These are phyloP conservation scores for Verticillium klebahnii DNA, from an alignment of 2,329 filamentous ascomycete genomes.

Conservation along the genomic window DNA sequence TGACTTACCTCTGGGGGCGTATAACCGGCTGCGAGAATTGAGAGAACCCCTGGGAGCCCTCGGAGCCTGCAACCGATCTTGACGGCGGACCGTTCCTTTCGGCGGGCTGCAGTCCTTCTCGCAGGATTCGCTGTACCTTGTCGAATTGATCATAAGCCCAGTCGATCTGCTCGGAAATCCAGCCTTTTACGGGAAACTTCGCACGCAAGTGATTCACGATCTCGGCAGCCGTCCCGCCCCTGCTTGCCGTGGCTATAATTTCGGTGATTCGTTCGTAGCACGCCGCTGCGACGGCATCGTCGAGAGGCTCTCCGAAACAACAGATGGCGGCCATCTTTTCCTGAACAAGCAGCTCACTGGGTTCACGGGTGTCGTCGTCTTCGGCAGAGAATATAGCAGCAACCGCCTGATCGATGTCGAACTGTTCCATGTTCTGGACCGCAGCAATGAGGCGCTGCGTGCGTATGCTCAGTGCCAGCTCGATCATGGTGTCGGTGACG, in stretches of 20 bases:
- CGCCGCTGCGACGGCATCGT: neutral
- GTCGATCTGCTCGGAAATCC: conserved; percentile 6
- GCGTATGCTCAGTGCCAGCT: conserved; percentile 29
- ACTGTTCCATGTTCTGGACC: conserved; percentile 12
- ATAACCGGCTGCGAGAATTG: neutral
- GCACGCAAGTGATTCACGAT: conserved; percentile 2
- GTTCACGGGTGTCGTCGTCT: conserved; percentile 1
- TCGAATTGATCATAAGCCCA: neutral
- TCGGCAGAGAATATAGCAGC: neutral
- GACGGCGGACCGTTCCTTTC: neutral
- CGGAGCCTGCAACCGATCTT: neutral
- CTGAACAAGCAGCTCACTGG: conserved; percentile 23
- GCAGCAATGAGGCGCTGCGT: conserved; percentile 27
- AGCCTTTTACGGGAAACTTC: conserved; percentile 3
- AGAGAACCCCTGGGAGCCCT: neutral
- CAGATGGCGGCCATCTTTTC: neutral
- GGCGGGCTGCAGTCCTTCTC: neutral
- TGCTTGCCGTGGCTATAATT: conserved; percentile 1
- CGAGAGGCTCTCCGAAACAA: neutral
- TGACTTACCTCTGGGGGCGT: neutral
- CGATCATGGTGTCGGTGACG: conserved; percentile 12
- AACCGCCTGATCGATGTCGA: conserved; percentile 5
- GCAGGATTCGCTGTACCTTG: neutral
- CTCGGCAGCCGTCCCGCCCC: conserved; percentile 4
- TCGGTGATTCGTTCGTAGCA: neutral